Conservation (phyloP, 2,329 filamentous ascomycete genomes). For the Aspergillus oerlinghausenensis region DNA sequence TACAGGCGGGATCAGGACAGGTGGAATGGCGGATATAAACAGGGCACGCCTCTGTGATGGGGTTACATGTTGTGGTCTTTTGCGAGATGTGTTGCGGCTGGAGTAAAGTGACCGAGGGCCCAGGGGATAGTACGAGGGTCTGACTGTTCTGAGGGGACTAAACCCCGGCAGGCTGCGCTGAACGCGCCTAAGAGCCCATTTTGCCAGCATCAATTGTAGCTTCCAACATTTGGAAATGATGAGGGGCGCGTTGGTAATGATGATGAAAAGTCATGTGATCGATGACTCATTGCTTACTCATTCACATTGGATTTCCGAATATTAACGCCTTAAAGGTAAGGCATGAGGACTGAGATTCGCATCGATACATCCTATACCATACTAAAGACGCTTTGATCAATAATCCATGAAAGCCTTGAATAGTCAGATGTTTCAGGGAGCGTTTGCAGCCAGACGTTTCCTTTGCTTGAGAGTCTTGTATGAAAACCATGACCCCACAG, state of each 20-base stretch:
- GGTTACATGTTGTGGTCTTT: background rate
- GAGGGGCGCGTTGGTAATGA: background rate
- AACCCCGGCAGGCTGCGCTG: background rate
- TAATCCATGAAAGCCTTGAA: no score
- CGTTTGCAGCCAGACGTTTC: no score
- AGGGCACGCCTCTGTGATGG: slow-evolving; percentile 7
- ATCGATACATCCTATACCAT: no score
- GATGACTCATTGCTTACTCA: no score
- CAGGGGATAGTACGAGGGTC: background rate
- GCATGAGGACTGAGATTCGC: no score
- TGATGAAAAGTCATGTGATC: background rate
- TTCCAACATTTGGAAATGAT: background rate
- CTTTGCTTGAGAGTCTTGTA: no score
- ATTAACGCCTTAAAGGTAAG: no score
- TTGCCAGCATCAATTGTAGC: slow-evolving; percentile 7
- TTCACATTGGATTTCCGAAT: no score
- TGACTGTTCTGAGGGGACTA: background rate
- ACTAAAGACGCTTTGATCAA: no score
- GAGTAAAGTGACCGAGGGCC: background rate
- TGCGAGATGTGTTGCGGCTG: background rate
- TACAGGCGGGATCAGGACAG: slow-evolving; percentile 58
- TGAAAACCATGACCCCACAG: no score
- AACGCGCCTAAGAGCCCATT: slow-evolving; percentile 4
- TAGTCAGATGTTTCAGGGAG: no score
- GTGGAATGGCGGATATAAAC: slow-evolving; percentile 31